Evolutionary conservation across 495 filamentous ascomycete genomes (phyloP), one percentile per base, ranked within the genome.

Genomic region (Aspergillus egyptiacus): DNA sequence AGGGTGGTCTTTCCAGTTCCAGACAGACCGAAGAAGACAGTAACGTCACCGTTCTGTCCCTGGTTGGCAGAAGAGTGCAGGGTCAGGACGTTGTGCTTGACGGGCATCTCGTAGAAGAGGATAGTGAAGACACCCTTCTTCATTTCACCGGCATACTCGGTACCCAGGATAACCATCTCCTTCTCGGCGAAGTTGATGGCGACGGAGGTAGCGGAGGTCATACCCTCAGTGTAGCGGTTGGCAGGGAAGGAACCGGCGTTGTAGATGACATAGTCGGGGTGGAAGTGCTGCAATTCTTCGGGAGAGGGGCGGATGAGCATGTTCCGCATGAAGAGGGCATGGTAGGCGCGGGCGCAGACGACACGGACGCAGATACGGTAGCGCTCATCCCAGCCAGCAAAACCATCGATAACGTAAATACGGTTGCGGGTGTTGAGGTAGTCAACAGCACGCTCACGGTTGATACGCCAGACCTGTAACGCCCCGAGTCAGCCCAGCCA

Each of bases 111-210:
- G 77, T 97, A 98, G 80, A 96, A 98, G 59, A 98, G 80, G 51
- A 98, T 88, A 42, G 93, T 98, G 81, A 98, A 97, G 72, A 98
- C 78, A 67, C 93, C 94, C 83, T 97, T 97, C 83, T 97, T 98
- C 93, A 98, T 98, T 80, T 96, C 91, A 61, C 93, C 93, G 51
- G 93, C 93, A 66, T 98, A 98, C 78, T 98, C 93, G 31, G 93
- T 97, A 64, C 93, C 93, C 41, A 98, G 83, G 70, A 98, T 97
- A 59, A 98, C 93, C 93, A 98, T 84, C 75, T 91, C 87, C 78
- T 88, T 88, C 60, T 90, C 87, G 59, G 83, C 82, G 54, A 91
- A 90, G 72, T 91, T 91, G 70, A 91, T 85, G 47, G 87, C 83
- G 20, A 91, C 87, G 7, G 87, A 90, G 14, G 87, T 91, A 37